Conservation (phyloP, 768 basidiomycete species). For the Tricholoma terreum region DNA sequence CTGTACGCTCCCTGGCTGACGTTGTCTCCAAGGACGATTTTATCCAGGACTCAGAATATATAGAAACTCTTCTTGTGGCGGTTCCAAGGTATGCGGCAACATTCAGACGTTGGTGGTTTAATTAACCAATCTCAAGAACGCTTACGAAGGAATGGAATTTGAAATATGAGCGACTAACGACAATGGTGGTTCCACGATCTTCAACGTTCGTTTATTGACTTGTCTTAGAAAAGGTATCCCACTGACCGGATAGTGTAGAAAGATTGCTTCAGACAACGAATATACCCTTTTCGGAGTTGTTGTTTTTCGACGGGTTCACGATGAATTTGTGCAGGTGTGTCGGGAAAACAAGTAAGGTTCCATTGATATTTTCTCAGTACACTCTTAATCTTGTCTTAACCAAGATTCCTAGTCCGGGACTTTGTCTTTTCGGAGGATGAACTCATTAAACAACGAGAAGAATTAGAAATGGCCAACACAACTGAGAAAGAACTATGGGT, state of each 20-base stretch:
- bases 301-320: slow-evolving; percentile 86
- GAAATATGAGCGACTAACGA: slow-evolving; percentile 83
- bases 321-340: slow-evolving; percentile 91
- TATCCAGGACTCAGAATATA: slow-evolving; percentile 86
- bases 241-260: slow-evolving; percentile 36
- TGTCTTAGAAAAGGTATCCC: slow-evolving; percentile 2
- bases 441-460: slow-evolving; percentile 75
- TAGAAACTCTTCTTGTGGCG: slow-evolving; percentile 90
- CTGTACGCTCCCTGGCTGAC: slow-evolving; percentile 81
- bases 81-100: slow-evolving; percentile 76
- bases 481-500: slow-evolving; percentile 99
- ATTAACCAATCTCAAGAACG: slow-evolving; percentile 47
- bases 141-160: slow-evolving; percentile 83
- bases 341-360: slow-evolving; percentile 84
- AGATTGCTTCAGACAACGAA: slow-evolving; percentile 83
- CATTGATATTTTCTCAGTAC: neutral
- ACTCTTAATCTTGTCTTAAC: slow-evolving; percentile 1
- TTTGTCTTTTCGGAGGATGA: slow-evolving; percentile 86
- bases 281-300: slow-evolving; percentile 83
- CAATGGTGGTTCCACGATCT: slow-evolving; percentile 93
- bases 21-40: slow-evolving; percentile 81
- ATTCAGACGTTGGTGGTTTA: slow-evolving; percentile 12
- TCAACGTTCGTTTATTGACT: slow-evolving; percentile 50
- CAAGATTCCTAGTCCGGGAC: slow-evolving; percentile 91
- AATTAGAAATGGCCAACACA: slow-evolving; percentile 71